Evolutionary conservation across 106 monocot genomes (phyloP).

Genomic region (Amphibolis antarctica): DNA sequence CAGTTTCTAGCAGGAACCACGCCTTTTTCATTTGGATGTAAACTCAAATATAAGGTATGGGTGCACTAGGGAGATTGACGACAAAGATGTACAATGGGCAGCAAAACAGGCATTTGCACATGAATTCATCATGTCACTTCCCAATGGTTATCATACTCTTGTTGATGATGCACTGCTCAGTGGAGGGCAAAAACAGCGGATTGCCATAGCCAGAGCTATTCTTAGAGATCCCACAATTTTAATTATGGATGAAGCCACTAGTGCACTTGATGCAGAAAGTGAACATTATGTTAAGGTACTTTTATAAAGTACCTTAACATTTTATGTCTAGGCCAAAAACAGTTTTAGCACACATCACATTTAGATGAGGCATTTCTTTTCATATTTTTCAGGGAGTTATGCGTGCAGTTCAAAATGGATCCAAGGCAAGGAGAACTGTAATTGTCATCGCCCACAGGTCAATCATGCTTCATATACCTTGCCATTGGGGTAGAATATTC

Average conservation of each 20-base stretch:
- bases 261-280: conserved; percentile 96
- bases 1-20: conserved; percentile 57
- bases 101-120: conserved; percentile 90
- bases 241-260: conserved; percentile 92
- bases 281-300: conserved; percentile 85
- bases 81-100: conserved; percentile 68
- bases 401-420: conserved; percentile 28
- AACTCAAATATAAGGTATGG: conserved; percentile 85
- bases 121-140: conserved; percentile 76
- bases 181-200: conserved; percentile 94
- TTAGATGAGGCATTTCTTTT: too few species aligned
- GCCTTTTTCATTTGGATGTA: conserved; percentile 76
- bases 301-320: too few species aligned
- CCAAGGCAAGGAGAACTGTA: conserved; percentile 54
- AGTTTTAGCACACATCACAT: too few species aligned
- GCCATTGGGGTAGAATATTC: neutral
- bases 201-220: conserved; percentile 97
- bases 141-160: conserved; percentile 69
- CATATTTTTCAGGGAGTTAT: conserved; percentile 33
- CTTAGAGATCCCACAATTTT: conserved; percentile 86
- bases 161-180: conserved; percentile 78
- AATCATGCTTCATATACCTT: neutral
- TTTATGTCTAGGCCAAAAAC: too few species aligned
- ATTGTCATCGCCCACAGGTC: conserved; percentile 93
- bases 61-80: conserved; percentile 49